A percentile compares a stretch with the other conserved stretches of the same genome.
These are phyloP conservation scores for Pilasporangium apinafurcum DNA, from an alignment of 352 stramenopile genomes.

Conservation along the genomic window DNA sequence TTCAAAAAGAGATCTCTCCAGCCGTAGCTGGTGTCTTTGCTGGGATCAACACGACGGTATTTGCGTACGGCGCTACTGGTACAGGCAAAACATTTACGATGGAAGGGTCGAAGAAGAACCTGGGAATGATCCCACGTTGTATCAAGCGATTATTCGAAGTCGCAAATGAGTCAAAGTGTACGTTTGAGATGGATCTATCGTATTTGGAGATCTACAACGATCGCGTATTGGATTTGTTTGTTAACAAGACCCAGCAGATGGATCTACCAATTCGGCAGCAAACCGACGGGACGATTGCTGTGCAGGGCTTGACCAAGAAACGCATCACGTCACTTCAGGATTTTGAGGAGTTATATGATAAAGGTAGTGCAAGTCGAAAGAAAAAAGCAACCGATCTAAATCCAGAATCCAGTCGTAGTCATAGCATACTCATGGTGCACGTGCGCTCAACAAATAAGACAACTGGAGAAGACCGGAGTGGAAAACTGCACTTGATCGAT, in stretches of 20 bases:
- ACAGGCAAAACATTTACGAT: conserved; percentile 68
- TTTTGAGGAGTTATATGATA: conserved; percentile 26
- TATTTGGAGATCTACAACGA: conserved; percentile 91
- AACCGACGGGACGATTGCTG: conserved; percentile 18
- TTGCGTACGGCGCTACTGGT: conserved; percentile 55
- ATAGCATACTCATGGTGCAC: conserved; percentile 78
- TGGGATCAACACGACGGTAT: conserved; percentile 41
- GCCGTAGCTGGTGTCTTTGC: conserved; percentile 23
- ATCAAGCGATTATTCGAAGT: conserved; percentile 41
- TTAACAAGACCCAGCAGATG: conserved; percentile 10
- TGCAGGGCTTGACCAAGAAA: conserved; percentile 22
- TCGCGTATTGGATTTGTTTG: conserved; percentile 70
- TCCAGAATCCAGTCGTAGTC: conserved; percentile 55
- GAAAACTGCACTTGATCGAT: conserved; percentile 39
- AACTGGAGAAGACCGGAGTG: conserved; percentile 6
- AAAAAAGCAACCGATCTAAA: conserved; percentile 57
- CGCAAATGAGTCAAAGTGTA: conserved; percentile 8
- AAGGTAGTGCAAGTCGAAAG: conserved; percentile 14
- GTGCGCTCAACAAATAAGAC: conserved; percentile 8
- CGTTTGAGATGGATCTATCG: conserved; percentile 28
- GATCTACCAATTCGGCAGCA: conserved; percentile 33
- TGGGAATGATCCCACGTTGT: conserved; percentile 40
- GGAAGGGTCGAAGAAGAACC: conserved; percentile 40
- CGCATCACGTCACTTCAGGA: conserved; percentile 18
- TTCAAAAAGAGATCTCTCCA: conserved; percentile 32